Evolutionary conservation across 257 asterid species (phyloP).

Genomic region (Solanum acaule): DNA sequence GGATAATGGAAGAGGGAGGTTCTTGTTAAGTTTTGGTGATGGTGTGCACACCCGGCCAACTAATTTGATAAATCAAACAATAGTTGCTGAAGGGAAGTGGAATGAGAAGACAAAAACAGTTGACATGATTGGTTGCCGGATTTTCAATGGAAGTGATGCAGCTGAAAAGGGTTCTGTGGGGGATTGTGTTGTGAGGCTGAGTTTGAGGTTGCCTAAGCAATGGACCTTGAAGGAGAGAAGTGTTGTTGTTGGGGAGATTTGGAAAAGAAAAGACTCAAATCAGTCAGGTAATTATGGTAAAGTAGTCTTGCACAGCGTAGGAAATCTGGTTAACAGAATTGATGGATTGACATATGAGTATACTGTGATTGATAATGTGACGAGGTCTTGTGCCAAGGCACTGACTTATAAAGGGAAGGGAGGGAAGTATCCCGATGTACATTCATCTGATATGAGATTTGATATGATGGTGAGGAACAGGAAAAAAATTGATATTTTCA

Average conservation of each 20-base stretch:
- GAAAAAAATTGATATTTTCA: slow-evolving; percentile 38
- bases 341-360: slow-evolving; percentile 45
- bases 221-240: slow-evolving; percentile 72
- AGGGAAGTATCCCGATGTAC: slow-evolving; percentile 46
- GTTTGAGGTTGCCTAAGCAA: slow-evolving; percentile 57
- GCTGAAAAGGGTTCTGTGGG: slow-evolving; percentile 28
- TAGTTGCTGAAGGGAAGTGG: slow-evolving; percentile 83
- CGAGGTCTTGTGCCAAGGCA: slow-evolving; percentile 39
- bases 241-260: slow-evolving; percentile 57
- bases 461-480: slow-evolving; percentile 37
- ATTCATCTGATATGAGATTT: slow-evolving; percentile 67
- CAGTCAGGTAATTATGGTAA: slow-evolving; percentile 56
- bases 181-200: slow-evolving; percentile 63
- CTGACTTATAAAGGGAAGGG: slow-evolving; percentile 22
- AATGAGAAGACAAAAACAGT: slow-evolving; percentile 51
- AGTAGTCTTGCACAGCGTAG: slow-evolving; percentile 32
- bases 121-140: slow-evolving; percentile 76
- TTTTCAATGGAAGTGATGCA: slow-evolving; percentile 41
- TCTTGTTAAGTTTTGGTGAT: slow-evolving; percentile 48
- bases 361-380: slow-evolving; percentile 42
- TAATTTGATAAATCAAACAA: slow-evolving; percentile 27
- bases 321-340: slow-evolving; percentile 15
- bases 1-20: slow-evolving; percentile 62
- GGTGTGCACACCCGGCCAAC: neutral
- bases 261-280: slow-evolving; percentile 53